phyloP scores from a whole-genome alignment of 148 eudicot species.

The Heliosperma pusillum region DNA sequence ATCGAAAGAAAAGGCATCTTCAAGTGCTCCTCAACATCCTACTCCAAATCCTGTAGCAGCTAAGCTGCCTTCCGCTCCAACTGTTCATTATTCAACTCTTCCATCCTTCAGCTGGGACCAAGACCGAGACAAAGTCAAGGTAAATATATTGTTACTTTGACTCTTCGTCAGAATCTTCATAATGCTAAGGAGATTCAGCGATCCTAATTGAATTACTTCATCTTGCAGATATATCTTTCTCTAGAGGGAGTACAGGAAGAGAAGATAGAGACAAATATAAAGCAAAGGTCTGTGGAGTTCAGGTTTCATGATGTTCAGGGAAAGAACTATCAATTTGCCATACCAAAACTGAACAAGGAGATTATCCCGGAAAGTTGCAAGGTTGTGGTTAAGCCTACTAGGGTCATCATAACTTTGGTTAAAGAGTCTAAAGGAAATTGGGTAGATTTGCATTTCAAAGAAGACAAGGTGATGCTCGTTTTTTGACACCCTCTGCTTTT shows the following conservation, averaged over 20 bases:
- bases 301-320: conserved; percentile 88
- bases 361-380: conserved; percentile 79
- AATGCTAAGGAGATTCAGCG: neutral
- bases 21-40: conserved; percentile 30
- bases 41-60: conserved; percentile 35
- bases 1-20: conserved; percentile 39
- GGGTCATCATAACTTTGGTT: conserved; percentile 53
- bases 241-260: conserved; percentile 80
- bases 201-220: neutral
- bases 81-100: conserved; percentile 48
- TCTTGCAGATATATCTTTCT: conserved; percentile 61
- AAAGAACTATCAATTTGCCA: conserved; percentile 66
- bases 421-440: conserved; percentile 80
- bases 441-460: conserved; percentile 81
- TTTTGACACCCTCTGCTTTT: too few species aligned
- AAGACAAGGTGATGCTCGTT: conserved; percentile 64
- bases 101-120: conserved; percentile 96
- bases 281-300: conserved; percentile 53
- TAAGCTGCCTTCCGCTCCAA: conserved; percentile 37
- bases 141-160: conserved; percentile 9
- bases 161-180: neutral
- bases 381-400: conserved; percentile 70
- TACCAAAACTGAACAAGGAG: conserved; percentile 73
- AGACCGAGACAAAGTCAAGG: conserved; percentile 84
- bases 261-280: conserved; percentile 55